Evolutionary conservation across 73 alveolate species (phyloP), one percentile per base, ranked within the genome.

Genomic region (Durusdinium trenchii): DNA sequence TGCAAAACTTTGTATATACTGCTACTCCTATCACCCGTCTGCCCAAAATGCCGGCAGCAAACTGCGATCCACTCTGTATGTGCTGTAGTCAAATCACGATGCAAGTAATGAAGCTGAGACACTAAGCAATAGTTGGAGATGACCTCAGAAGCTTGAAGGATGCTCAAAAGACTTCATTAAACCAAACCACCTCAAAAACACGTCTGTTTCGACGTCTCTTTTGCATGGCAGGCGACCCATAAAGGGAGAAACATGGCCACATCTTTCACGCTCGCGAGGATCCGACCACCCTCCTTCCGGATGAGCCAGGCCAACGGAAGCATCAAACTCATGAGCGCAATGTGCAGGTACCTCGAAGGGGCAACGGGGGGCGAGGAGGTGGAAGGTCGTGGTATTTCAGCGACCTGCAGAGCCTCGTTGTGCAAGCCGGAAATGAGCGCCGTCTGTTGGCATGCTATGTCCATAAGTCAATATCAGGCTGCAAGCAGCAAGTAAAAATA

Each of bases 311-410:
- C 98, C 62, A 91, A 42, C 9, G 98, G 98, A 30, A 91, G 98
- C 87, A 91, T n/a, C 40, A 91, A 69, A 35, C 78, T 40, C 98
- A 91, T 91, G 78, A 71, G 47, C 60, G 98, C 76, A 78, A 91
- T 91, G 89, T 91, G 98, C 75, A 69, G 51, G 46, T 91, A 91
- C 96, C 96, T 90, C n/a, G n/a, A n/a, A n/a, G n/a, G n/a, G n/a
- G n/a, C n/a, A n/a, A n/a, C n/a, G n/a, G n/a, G n/a, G n/a, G n/a
- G n/a, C n/a, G n/a, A n/a, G n/a, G n/a, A n/a, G n/a, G n/a, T n/a
- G n/a, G n/a, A n/a, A n/a, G n/a, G n/a, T n/a, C n/a, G n/a, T n/a
- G n/a, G n/a, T n/a, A n/a, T n/a, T n/a, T n/a, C n/a, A n/a, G n/a
- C n/a, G n/a, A n/a, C n/a, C n/a, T n/a, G n/a, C n/a, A n/a, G n/a